Evolutionary conservation across 345 rosid species (phyloP), one percentile per base, ranked within the genome.

Genomic region (Lepidium sativum): DNA sequence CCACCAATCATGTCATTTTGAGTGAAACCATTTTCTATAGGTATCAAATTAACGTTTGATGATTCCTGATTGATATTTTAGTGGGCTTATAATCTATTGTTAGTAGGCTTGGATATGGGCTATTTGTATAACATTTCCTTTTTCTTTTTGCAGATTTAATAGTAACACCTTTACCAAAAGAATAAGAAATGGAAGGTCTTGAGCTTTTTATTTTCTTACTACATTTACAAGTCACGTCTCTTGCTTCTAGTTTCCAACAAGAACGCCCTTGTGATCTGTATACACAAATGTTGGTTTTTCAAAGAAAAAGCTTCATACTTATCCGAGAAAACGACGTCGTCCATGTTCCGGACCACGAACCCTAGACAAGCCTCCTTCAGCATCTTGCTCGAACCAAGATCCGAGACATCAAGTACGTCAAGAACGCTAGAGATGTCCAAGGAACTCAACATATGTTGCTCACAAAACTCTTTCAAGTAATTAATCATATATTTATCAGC

Each of bases 401-500:
- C 87, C 13, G 91, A 80, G 23, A 71, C 78, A 70, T 85, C 91
- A 25, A 92, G 70, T 18, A 80, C 71, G 15, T 89, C 88, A 13
- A 92, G 84, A 57, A 72, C 89, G 9, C 72, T 85, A 9, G 82
- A 71, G 1, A 75, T 51, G 59, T 76, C 74, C 70, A 92, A 54
- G 29, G 79, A 69, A 25, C 50, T 51, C 41, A 82, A 65, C 92
- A 86, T 78, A 67, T 80, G 79, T 11, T 76, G 67, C 55, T 86
- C 86, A 18, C 98, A 88, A 7, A 69, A 74, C 60, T 79, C 86
- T 9, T 80, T 78, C 78, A 87, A 35, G 80, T 83, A 85, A 4
- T 76, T 63, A 50, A 92, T 83, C 69, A 82, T 88, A 55, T 89
- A 92, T 78, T 87, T 92, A 39, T 89, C 86, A 5, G 89, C 89